Percentiles rank a stretch among this genome's conserved stretches.
phyloP scores from a whole-genome alignment of 139 green algal species.

The Marvania coccoides region DNA sequence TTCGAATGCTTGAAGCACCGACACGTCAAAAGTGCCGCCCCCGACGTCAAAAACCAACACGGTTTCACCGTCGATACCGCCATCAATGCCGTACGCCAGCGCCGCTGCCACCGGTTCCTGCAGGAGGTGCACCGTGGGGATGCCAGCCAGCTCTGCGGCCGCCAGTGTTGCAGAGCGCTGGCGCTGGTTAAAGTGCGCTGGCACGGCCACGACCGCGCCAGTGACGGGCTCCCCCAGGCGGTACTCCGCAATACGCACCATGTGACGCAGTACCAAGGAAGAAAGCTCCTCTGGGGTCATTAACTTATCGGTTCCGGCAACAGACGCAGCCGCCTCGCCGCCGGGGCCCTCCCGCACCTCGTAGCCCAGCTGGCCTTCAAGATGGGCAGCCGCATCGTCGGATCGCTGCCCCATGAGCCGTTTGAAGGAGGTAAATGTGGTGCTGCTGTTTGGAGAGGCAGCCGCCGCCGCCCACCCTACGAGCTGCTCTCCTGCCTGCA shows the following conservation, averaged over 20 bases:
- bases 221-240: conserved; percentile 9
- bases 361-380: conserved; percentile 16
- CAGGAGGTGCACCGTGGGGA: conserved; percentile 42
- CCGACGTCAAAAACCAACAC: conserved; percentile 82
- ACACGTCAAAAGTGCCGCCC: conserved; percentile 73
- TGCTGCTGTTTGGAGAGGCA: conserved; percentile 13
- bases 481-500: conserved; percentile 22
- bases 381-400: neutral
- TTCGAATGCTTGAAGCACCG: conserved; percentile 71
- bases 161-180: conserved; percentile 51
- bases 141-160: conserved; percentile 48
- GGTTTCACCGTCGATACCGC: conserved; percentile 27
- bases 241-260: conserved; percentile 29
- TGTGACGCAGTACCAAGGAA: conserved; percentile 37
- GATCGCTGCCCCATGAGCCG: conserved; percentile 54
- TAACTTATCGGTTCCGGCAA: neutral
- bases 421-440: conserved; percentile 67
- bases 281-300: conserved; percentile 20
- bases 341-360: conserved; percentile 24
- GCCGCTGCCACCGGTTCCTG: conserved; percentile 68
- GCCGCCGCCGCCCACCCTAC: conserved; percentile 38
- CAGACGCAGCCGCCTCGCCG: conserved; percentile 2
- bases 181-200: conserved; percentile 50
- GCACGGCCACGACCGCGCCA: conserved; percentile 57
- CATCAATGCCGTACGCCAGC: conserved; percentile 68